Evolutionary conservation across 306 rosid species (phyloP).

Genomic region (Trifolium subterraneum): DNA sequence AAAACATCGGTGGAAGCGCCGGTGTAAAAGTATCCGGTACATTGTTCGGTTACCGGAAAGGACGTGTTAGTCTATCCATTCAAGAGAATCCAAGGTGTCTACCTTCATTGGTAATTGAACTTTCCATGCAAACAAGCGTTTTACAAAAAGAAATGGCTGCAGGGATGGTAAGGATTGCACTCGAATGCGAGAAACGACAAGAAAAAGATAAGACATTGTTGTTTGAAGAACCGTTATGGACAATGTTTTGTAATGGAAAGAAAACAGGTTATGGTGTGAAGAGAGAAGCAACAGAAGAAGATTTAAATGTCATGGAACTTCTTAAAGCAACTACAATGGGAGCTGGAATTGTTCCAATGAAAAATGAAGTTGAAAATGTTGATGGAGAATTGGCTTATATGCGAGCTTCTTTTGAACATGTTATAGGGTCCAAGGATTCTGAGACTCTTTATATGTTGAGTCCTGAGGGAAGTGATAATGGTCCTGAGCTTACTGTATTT

Average conservation of each 20-base stretch:
- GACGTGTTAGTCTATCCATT: constrained; percentile 71
- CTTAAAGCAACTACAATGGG: constrained; percentile 81
- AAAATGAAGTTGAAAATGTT: constrained; percentile 46
- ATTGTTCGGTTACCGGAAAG: constrained; percentile 66
- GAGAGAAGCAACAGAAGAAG: constrained; percentile 73
- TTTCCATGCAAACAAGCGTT: constrained; percentile 67
- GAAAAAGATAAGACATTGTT: constrained; percentile 68
- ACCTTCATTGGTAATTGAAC: constrained; percentile 61
- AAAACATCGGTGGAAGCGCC: not conserved
- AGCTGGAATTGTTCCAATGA: constrained; percentile 74
- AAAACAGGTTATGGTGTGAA: constrained; percentile 71
- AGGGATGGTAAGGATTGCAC: constrained; percentile 78
- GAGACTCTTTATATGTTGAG: constrained; percentile 84
- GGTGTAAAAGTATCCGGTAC: constrained; percentile 59
- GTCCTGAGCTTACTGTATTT: constrained; percentile 82
- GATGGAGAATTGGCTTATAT: constrained; percentile 71
- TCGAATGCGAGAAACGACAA: constrained; percentile 72
- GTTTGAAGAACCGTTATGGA: constrained; percentile 69
- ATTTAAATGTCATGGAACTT: constrained; percentile 68
- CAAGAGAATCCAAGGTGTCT: constrained; percentile 66
- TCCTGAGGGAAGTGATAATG: constrained; percentile 68
- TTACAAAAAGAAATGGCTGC: constrained; percentile 74
- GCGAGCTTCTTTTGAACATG: constrained; percentile 72
- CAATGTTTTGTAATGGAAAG: constrained; percentile 84
- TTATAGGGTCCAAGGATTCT: constrained; percentile 74